Evolutionary conservation across 169 alveolate genomes (phyloP), one percentile per base, ranked within the genome.

Genomic region (Theileria orientalis): DNA sequence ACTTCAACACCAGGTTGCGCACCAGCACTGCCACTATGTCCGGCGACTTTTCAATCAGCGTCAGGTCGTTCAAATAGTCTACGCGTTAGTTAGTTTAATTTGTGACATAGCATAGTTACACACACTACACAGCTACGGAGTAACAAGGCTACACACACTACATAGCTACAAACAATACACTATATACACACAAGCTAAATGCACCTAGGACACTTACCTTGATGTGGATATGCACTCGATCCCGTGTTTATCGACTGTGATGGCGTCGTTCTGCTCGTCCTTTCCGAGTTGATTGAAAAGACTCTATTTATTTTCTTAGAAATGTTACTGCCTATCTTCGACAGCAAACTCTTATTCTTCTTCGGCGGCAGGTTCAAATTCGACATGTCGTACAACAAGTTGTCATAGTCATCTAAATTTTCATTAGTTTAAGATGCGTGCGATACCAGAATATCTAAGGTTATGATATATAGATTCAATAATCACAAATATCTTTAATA

Each of bases 1-100:
- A 88, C 21, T 83, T 74, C 29, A 90, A 69, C 40, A 88, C 73
- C 70, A 88, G 57, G 49, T 76, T 87, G 56, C 93, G 74, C 14
- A 84, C 63, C 33, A 88, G 32, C 13, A 88, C 93, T 6, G 91
- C 86, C 52, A 66, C 59, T 21, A 67, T 76, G 42, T 66, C 83
- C 29, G 91, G 91, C 5, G 77, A 46, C 40, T 47, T 32, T 57
- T 41, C 69, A 59, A 59, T 59, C 54, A 59, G 60, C 60, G 25
- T 7, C 60, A 49, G 25, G 60, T 49, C 25, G 25, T 49, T 49
- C 27, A 49, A 13, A 49, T 49, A 49, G 25, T 49, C 60, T 49
- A 14, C 19, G 14, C 19, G n/a, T n/a, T n/a, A n/a, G n/a, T n/a
- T n/a, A n/a, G n/a, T n/a, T n/a, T n/a, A n/a, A n/a, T n/a, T n/a